Conservation (phyloP, 495 filamentous ascomycete genomes). For the Neurospora intermedia region DNA sequence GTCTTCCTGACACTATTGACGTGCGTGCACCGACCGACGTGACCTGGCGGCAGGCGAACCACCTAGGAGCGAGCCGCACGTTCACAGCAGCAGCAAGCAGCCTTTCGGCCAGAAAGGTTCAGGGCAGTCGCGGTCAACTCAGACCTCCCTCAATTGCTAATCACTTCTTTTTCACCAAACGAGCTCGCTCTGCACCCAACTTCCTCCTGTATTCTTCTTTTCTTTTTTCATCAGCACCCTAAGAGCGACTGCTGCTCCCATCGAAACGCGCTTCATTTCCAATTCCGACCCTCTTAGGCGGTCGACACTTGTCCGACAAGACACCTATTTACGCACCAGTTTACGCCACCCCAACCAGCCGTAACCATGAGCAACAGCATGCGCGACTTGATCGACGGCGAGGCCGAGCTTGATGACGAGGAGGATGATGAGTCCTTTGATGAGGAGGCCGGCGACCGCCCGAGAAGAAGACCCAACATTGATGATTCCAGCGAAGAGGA, state of each 20-base stretch:
- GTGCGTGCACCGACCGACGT: background rate
- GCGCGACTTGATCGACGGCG: slow-evolving; percentile 68
- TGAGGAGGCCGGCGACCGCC: slow-evolving; percentile 65
- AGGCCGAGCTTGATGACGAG: slow-evolving; percentile 87
- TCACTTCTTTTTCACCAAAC: background rate
- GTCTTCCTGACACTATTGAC: background rate
- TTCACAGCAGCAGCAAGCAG: background rate
- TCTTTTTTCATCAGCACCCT: background rate
- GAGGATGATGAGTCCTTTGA: slow-evolving; percentile 78
- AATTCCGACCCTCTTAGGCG: background rate
- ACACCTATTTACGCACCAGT: background rate
- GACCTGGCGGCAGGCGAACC: background rate
- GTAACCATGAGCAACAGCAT: slow-evolving; percentile 52
- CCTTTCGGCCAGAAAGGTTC: background rate
- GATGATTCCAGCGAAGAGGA: slow-evolving; percentile 93
- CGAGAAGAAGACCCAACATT: slow-evolving; percentile 25
- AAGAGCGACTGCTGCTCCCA: background rate
- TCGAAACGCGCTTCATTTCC: background rate
- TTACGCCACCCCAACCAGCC: background rate
- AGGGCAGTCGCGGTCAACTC: background rate
- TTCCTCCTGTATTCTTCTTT: background rate
- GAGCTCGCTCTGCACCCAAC: background rate
- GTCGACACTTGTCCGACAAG: background rate
- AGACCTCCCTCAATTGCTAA: background rate
- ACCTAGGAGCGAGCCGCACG: background rate